Evolutionary conservation across 2,329 filamentous ascomycete genomes (phyloP), one percentile per base, ranked within the genome.

Genomic region (Colletotrichum sublineola): DNA sequence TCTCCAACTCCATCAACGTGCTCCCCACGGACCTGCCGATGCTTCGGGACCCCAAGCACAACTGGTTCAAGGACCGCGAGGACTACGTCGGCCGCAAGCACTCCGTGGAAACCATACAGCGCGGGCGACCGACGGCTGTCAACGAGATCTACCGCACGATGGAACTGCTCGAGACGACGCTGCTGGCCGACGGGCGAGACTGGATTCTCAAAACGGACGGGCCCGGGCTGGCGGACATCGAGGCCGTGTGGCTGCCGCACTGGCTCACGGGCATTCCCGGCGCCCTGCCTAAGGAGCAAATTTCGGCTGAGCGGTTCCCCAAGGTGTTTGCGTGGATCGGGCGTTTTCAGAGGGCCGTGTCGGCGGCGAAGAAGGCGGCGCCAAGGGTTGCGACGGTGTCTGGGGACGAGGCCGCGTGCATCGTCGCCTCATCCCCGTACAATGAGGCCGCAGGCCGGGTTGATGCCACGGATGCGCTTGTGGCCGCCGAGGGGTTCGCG

Each of bases 231-330:
- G 90, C 88, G 5, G 93, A 95, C 79, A 89, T 94, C 72, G 90
- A 94, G 81, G 89, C 87, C 55, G 82, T 92, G 15, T 94, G 90
- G 90, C 85, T 88, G 0, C 86, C 94, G 75, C 87, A 91, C 79
- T 94, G 92, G 92, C 80, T 93, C 1, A 79, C 81, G 3, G 82
- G 80, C 14, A 82, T 93, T 58, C 86, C 86, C 15, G 86, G 86
- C 5, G 87, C 87, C 18, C 83, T 93, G 58, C 86, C 89, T 5
- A 70, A 81, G 61, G 83, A 86, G 29, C 76, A 85, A 8, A 86
- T 94, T 74, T 87, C 87, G 3, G 77, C 82, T 18, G 79, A 80
- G 24, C 81, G 81, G 50, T 93, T 88, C 76, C 92, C 91, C 0
- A 86, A 83, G 68, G 87, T 90, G 0, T 92, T 88, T 77, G 86